These are phyloP conservation scores for Schrenkiella parvula DNA, from an alignment of 345 rosid species.

Conservation along the genomic window DNA sequence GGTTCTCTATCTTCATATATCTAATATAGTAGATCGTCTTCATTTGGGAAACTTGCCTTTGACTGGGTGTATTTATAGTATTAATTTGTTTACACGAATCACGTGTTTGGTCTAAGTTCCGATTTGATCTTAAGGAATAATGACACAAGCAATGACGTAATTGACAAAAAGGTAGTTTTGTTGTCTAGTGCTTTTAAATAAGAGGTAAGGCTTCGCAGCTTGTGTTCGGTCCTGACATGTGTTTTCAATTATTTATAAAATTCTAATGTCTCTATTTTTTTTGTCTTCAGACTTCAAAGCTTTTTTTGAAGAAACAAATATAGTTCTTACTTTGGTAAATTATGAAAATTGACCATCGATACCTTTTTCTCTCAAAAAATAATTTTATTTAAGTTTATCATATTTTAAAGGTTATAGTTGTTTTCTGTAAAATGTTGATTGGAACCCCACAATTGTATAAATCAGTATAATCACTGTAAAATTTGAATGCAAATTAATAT, in stretches of 20 bases:
- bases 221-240: slow-evolving; percentile 27
- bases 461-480: too few species aligned
- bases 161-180: slow-evolving; percentile 17
- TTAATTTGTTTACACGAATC: not conserved
- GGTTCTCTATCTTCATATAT: not conserved
- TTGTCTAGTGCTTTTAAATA: slow-evolving; percentile 3
- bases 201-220: not conserved
- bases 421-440: too few species aligned
- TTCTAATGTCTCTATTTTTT: not conserved
- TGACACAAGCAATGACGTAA: slow-evolving; percentile 25
- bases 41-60: not conserved
- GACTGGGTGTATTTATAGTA: not conserved
- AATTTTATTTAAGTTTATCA: too few species aligned
- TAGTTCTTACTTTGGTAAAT: too few species aligned
- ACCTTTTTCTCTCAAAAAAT: too few species aligned
- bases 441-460: too few species aligned
- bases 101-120: not conserved
- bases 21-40: not conserved
- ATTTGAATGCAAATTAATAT: too few species aligned
- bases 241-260: not conserved
- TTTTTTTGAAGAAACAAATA: too few species aligned
- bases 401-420: too few species aligned
- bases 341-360: too few species aligned
- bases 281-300: not conserved
- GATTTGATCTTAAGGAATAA: not conserved